Conservation (phyloP, 78 protist genomes). For the Emiliania huxleyi region DNA sequence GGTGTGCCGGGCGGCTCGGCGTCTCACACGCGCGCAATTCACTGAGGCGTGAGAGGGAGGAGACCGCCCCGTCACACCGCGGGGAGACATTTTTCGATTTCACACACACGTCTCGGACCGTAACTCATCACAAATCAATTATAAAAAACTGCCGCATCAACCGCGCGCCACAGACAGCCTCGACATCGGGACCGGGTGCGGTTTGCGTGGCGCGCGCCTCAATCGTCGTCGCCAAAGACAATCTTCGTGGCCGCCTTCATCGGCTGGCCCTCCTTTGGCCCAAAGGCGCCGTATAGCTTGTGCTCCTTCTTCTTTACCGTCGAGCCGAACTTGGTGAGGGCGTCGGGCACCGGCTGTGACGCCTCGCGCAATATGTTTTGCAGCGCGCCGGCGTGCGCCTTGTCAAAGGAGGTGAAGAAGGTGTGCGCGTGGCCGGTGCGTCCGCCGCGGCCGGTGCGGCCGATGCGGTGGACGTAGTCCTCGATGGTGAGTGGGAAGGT, state of each 20-base stretch:
- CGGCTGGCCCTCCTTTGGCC: neutral
- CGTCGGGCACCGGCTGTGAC: neutral
- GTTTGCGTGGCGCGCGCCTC: too few relatives aligned
- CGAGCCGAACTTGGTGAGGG: neutral
- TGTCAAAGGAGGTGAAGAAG: neutral
- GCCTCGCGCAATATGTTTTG: slow-evolving; percentile 24
- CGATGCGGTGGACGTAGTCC: slow-evolving; percentile 93
- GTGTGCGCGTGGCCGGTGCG: slow-evolving; percentile 7
- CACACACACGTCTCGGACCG: too few relatives aligned
- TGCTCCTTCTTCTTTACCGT: slow-evolving; percentile 23
- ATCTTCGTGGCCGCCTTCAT: slow-evolving; percentile 4
- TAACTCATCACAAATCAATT: too few relatives aligned
- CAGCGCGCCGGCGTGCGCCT: slow-evolving; percentile 6
- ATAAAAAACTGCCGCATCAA: too few relatives aligned
- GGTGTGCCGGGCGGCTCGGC: too few relatives aligned
- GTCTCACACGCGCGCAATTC: too few relatives aligned
- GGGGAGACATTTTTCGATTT: too few relatives aligned
- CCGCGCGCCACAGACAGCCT: too few relatives aligned
- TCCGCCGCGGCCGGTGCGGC: slow-evolving; percentile 86
- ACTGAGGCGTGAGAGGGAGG: too few relatives aligned
- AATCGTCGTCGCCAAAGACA: neutral
- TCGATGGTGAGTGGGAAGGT: slow-evolving; percentile 92
- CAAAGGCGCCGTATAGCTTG: slow-evolving; percentile 6
- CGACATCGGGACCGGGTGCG: too few relatives aligned
- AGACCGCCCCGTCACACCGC: too few relatives aligned